Percentiles rank a stretch among this genome's conserved stretches.
Conservation (phyloP, 306 rosid species). For the Quillaja saponaria region DNA sequence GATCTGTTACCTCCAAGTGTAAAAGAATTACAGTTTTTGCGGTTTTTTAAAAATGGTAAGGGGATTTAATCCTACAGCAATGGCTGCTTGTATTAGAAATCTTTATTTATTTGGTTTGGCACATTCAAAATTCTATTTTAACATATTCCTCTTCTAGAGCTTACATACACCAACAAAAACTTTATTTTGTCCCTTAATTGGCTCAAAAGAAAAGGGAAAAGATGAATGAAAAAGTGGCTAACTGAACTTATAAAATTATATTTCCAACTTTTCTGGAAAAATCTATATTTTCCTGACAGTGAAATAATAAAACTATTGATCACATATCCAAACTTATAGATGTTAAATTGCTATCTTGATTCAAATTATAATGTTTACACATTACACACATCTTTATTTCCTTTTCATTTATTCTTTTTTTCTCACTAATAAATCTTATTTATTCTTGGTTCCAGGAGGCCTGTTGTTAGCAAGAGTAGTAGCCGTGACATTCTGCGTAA, state of each 20-base stretch:
- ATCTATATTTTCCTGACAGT: too few species aligned
- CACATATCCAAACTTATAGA: not conserved
- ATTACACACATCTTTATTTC: not conserved
- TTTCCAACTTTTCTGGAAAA: too few species aligned
- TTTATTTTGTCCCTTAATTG: not conserved
- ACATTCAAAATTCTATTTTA: not conserved
- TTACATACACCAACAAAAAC: not conserved
- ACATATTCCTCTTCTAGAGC: not conserved
- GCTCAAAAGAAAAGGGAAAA: not conserved
- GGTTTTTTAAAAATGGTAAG: conserved; percentile 84
- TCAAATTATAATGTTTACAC: not conserved
- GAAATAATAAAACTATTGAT: not conserved
- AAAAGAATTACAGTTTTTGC: conserved; percentile 70
- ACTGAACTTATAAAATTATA: not conserved
- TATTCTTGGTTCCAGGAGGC: conserved; percentile 47
- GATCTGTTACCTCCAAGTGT: conserved; percentile 73
- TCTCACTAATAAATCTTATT: not conserved
- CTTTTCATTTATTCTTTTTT: not conserved
- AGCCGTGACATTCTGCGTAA: conserved; percentile 94
- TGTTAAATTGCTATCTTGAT: not conserved
- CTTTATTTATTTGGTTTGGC: too few species aligned
- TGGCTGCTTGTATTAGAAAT: not conserved
- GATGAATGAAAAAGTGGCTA: not conserved
- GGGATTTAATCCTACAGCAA: not conserved
- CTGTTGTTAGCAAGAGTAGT: conserved; percentile 70